Evolutionary conservation across 345 rosid genomes (phyloP).

Genomic region (Aegle marmelos): DNA sequence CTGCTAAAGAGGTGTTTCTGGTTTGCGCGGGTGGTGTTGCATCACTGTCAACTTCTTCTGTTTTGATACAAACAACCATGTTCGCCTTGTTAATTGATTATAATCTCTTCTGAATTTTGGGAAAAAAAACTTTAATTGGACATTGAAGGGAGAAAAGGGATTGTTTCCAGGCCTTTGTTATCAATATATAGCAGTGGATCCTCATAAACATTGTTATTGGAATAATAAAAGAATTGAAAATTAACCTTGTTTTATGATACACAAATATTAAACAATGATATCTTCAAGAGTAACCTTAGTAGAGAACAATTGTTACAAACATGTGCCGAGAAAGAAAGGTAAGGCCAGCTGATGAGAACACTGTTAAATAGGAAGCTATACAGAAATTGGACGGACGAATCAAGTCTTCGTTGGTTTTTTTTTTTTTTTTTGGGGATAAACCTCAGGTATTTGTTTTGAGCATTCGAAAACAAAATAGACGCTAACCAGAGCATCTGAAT

Average conservation of each 20-base stretch:
- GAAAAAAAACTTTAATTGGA: background rate
- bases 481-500: too few relatives aligned
- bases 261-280: background rate
- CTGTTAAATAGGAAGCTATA: background rate
- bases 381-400: background rate
- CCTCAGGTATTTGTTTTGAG: too few relatives aligned
- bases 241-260: too few relatives aligned
- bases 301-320: background rate
- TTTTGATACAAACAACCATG: slow-evolving; percentile 20
- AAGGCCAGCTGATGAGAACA: background rate
- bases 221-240: slow-evolving; percentile 8
- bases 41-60: slow-evolving; percentile 13
- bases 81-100: background rate
- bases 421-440: too few relatives aligned
- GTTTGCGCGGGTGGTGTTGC: slow-evolving; percentile 5
- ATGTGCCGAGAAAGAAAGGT: background rate
- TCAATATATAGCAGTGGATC: background rate
- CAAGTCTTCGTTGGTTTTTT: background rate
- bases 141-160: slow-evolving; percentile 4
- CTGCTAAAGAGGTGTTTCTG: background rate
- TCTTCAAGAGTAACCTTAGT: background rate
- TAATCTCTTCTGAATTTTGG: background rate
- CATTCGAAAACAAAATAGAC: too few relatives aligned
- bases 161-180: background rate
- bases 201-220: slow-evolving; percentile 6